These are phyloP conservation scores for Phytopythium boreale DNA, from an alignment of 352 stramenopile genomes.

Conservation along the genomic window DNA sequence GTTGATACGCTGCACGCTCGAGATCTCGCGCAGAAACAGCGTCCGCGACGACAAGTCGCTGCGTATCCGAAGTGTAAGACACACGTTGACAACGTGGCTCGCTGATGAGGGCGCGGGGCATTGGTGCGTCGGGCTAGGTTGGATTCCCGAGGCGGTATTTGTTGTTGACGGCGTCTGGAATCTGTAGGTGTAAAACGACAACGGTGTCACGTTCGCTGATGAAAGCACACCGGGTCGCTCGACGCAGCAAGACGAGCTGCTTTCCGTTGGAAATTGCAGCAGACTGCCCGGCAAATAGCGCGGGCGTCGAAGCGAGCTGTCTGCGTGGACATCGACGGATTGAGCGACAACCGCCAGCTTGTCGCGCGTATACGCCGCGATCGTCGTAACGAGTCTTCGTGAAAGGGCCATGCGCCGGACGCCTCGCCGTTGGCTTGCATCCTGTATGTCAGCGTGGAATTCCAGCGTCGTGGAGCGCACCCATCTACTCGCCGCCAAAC, in stretches of 20 bases:
- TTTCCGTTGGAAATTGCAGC: neutral
- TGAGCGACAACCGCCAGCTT: slow-evolving; percentile 15
- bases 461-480: slow-evolving; percentile 7
- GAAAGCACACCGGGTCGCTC: neutral
- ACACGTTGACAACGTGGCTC: neutral
- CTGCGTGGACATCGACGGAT: slow-evolving; percentile 12
- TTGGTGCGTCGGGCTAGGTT: neutral
- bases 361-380: slow-evolving; percentile 9
- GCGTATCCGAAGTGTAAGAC: neutral
- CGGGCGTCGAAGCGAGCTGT: slow-evolving; percentile 16
- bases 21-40: neutral
- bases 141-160: neutral
- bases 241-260: neutral
- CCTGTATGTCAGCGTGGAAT: slow-evolving; percentile 13
- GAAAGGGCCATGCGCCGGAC: slow-evolving; percentile 19
- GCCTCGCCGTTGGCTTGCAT: slow-evolving; percentile 20
- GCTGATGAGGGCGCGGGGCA: neutral
- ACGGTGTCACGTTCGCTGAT: slow-evolving; percentile 3
- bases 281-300: slow-evolving; percentile 9
- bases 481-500: neutral
- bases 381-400: slow-evolving; percentile 10
- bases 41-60: neutral
- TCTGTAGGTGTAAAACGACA: slow-evolving; percentile 1
- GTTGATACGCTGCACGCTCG: neutral
- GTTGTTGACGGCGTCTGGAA: neutral